These are phyloP conservation scores for Malassezia globosa DNA, from an alignment of 1,284 basidiomycete genomes.

Conservation along the genomic window DNA sequence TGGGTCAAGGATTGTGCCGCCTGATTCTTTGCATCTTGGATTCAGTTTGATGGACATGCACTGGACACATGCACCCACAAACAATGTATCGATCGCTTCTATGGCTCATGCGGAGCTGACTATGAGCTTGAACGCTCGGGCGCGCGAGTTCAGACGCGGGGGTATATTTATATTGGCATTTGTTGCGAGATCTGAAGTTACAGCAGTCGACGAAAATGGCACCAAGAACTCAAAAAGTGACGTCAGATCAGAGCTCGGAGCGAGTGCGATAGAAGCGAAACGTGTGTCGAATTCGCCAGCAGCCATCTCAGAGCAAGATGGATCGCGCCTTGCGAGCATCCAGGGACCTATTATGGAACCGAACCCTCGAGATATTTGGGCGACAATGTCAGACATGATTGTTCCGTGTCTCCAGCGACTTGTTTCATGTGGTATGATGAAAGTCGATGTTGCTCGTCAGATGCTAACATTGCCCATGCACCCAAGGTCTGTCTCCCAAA, in stretches of 20 bases:
- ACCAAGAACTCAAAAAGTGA: not conserved
- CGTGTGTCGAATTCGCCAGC: not conserved
- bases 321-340: not conserved
- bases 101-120: constrained; percentile 48
- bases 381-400: constrained; percentile 43
- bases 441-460: constrained; percentile 47
- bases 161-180: constrained; percentile 47
- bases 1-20: constrained; percentile 45
- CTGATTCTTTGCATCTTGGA: constrained; percentile 43
- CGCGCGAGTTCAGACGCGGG: constrained; percentile 47
- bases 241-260: no score
- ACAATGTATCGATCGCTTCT: constrained; percentile 37
- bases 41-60: constrained; percentile 48
- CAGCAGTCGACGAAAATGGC: constrained; percentile 14
- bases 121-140: constrained; percentile 45
- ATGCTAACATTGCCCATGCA: constrained; percentile 47
- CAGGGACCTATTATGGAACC: not conserved
- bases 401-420: constrained; percentile 48
- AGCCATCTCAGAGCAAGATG: constrained; percentile 2
- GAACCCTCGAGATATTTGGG: constrained; percentile 42
- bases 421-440: constrained; percentile 48
- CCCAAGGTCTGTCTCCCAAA: constrained; percentile 47
- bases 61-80: constrained; percentile 45
- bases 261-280: not conserved
- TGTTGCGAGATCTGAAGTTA: constrained; percentile 42